Conservation (phyloP, 1,284 basidiomycete species). For the Boletellus deceptivus region DNA sequence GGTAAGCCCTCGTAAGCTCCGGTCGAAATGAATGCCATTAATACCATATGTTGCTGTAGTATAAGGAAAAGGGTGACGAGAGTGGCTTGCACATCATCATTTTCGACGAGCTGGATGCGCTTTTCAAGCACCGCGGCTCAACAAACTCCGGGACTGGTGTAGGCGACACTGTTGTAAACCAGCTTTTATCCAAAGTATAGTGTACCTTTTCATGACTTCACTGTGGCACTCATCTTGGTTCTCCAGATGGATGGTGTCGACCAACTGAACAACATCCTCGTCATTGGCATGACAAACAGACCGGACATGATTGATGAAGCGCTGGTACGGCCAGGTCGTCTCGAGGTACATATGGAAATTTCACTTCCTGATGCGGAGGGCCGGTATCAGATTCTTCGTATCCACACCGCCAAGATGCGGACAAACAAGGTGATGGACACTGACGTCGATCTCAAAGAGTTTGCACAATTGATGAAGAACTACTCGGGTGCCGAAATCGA, state of each 20-base stretch:
- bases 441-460: conserved; percentile 85
- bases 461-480: conserved; percentile 91
- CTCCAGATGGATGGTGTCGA: conserved; percentile 97
- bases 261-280: conserved; percentile 97
- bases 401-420: conserved; percentile 96
- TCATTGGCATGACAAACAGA: conserved; percentile 99
- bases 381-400: conserved; percentile 90
- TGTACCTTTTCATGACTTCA: neutral
- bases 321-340: conserved; percentile 93
- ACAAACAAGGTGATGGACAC: conserved; percentile 86
- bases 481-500: conserved; percentile 97
- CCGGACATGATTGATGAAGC: conserved; percentile 99
- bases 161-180: conserved; percentile 98
- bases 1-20: conserved; percentile 40
- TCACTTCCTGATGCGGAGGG: conserved; percentile 94
- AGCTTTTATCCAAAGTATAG: conserved; percentile 89
- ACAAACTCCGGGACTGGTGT: conserved; percentile 92
- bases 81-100: conserved; percentile 99
- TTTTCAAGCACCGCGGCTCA: conserved; percentile 97
- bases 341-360: conserved; percentile 99
- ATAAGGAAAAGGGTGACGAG: conserved; percentile 98
- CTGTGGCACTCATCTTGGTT: conserved; percentile 1
- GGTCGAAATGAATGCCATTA: neutral
- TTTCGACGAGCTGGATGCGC: conserved; percentile 98
- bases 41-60: conserved; percentile 44